phyloP scores from a whole-genome alignment of 345 rosid genomes.

The Toxicodendron radicans region DNA sequence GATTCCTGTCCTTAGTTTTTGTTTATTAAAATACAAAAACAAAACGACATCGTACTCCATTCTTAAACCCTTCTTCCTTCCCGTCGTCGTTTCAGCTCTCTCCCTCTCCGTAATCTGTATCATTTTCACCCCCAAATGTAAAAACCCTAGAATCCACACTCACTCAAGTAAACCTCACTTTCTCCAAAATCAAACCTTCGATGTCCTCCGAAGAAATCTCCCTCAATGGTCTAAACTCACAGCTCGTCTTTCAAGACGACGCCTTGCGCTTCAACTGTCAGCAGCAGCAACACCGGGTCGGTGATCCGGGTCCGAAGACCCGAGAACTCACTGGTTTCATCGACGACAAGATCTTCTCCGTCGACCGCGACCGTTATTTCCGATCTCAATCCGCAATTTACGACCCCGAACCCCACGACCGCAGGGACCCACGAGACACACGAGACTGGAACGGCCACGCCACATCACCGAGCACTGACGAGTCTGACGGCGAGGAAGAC shows the following conservation, averaged over 20 bases:
- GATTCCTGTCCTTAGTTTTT: background rate
- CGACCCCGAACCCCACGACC: slow-evolving; percentile 24
- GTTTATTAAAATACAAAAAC: background rate
- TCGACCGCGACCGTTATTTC: slow-evolving; percentile 47
- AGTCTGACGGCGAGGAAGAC: slow-evolving; percentile 49
- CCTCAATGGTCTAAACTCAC: slow-evolving; percentile 46
- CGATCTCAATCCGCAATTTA: slow-evolving; percentile 31
- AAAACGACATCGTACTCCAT: background rate
- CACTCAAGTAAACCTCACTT: background rate
- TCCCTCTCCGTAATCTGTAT: background rate
- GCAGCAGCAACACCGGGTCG: slow-evolving; percentile 29
- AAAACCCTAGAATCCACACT: slow-evolving; percentile 16
- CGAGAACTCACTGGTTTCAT: slow-evolving; percentile 57
- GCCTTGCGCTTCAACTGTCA: slow-evolving; percentile 42
- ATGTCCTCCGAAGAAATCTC: slow-evolving; percentile 57
- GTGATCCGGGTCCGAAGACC: slow-evolving; percentile 47
- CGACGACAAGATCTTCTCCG: slow-evolving; percentile 43
- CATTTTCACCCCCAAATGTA: background rate
- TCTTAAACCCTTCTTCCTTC: background rate
- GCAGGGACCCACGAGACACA: slow-evolving; percentile 17
- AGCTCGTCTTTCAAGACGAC: slow-evolving; percentile 58
- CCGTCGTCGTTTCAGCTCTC: slow-evolving; percentile 6
- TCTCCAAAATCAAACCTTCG: background rate
- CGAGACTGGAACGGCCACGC: slow-evolving; percentile 36
- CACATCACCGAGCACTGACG: slow-evolving; percentile 35